phyloP scores from a whole-genome alignment of 1,139 yeast species.

The Pichia cactophila region DNA sequence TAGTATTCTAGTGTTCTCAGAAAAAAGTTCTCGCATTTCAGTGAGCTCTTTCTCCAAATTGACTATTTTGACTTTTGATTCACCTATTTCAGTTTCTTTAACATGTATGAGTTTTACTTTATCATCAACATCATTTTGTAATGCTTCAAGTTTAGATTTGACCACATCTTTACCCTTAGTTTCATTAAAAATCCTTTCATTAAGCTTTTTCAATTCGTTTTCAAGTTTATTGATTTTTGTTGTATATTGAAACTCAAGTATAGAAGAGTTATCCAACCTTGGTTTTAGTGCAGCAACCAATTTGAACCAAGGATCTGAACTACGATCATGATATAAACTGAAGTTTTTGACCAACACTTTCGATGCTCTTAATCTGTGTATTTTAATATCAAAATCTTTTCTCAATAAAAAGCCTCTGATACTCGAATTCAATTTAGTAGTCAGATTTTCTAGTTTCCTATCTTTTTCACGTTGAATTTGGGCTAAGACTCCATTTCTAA shows the following conservation, averaged over 20 bases:
- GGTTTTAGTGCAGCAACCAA: conserved; percentile 72
- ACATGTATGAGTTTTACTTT: conserved; percentile 36
- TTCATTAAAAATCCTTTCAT: background rate
- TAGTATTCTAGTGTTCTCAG: background rate
- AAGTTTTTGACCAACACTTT: conserved; percentile 62
- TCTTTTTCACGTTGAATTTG: conserved; percentile 77
- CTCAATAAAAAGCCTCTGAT: conserved; percentile 62
- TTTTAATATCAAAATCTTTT: conserved; percentile 38
- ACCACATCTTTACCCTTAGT: background rate
- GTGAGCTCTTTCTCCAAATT: conserved; percentile 31
- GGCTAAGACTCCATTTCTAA: conserved; percentile 91
- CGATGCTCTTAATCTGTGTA: conserved; percentile 64
- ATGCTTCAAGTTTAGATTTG: conserved; percentile 13
- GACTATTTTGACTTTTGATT: conserved; percentile 33
- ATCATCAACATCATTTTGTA: conserved; percentile 29
- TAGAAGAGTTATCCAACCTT: conserved; percentile 40
- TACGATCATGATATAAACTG: conserved; percentile 43
- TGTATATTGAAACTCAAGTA: conserved; percentile 33
- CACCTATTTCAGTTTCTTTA: conserved; percentile 37
- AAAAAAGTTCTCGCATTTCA: conserved; percentile 3
- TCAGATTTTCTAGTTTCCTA: conserved; percentile 44
- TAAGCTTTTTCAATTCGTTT: conserved; percentile 24
- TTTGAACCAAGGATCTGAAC: conserved; percentile 73
- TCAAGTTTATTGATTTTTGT: conserved; percentile 55
- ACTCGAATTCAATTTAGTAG: conserved; percentile 60